Base-by-base conservation (phyloP, 1,284 basidiomycete species). In the Cryptococcus sp. region DNA sequence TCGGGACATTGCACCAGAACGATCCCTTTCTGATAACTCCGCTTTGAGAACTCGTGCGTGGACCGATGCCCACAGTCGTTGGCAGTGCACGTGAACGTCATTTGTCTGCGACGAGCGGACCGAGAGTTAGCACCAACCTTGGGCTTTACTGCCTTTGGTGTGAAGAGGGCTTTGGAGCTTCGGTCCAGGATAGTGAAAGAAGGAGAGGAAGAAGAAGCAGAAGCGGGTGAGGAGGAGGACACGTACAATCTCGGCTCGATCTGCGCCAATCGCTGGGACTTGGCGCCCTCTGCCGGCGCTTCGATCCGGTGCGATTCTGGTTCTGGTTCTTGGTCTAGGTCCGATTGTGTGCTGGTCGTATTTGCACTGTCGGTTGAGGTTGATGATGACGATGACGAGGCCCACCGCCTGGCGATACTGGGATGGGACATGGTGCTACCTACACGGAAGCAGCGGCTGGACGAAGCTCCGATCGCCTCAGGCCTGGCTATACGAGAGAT, bases 1-100 rank as follows among this genome's bases (percentile, higher is more conserved):
- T 85, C 85, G 1, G 94, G 93, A 79, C 95, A 98, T 73, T 95
- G 86, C 0, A 97, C 86, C 35, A 99, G 82, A 1, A 98, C 94
- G 55, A 98, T 89, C 0, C 95, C 95, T 49, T 84, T 85, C 69
- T 88, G 84, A 77, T 98, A 99, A 27, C 90, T 86, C 39, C 86
- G 83, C 73, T 87, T 89, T 11, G 89, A 85, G 73, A 98, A 98
- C 63, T 91, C 85, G 71, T 98, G 95, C 11, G 90, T 87, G 10
- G 90, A 93, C 2, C 94, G 87, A 65, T 89, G 86, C 5, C 83
- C 83, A 70, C 94, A 98, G 1, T 83, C 83, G 17, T 82, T 70
- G 1, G 86, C 92, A 0, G 91, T 92, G 76, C 93, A 96, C 6
- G 93, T 96, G 70, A 95, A 93, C 0, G 90, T 91, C 56, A 94